These are phyloP conservation scores for Colletotrichum sp. DNA, from an alignment of 2,329 filamentous ascomycete species.

Conservation along the genomic window DNA sequence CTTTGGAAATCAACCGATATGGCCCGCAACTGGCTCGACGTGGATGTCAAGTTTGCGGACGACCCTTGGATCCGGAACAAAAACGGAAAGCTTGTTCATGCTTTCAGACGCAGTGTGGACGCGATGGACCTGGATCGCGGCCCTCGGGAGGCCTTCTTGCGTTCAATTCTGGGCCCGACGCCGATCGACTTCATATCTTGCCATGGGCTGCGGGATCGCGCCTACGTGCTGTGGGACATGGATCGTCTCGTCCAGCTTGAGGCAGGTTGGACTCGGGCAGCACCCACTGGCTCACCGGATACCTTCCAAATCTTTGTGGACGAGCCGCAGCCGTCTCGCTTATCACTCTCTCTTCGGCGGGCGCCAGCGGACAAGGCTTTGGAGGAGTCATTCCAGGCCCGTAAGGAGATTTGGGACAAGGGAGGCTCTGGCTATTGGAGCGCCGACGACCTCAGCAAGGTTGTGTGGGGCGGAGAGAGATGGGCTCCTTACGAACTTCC, in stretches of 20 bases:
- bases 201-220: no score
- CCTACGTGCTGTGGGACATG: background rate
- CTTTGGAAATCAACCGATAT: fast-evolving
- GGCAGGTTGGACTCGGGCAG: background rate
- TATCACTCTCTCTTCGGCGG: no score
- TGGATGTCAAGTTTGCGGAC: no score
- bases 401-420: background rate
- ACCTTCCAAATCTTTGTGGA: background rate
- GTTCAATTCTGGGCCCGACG: background rate
- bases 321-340: no score
- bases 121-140: fast-evolving
- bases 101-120: no score
- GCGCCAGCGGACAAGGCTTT: background rate
- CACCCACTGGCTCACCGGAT: fast-evolving
- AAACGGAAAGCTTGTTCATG: no score
- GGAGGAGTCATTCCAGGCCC: background rate
- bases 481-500: background rate
- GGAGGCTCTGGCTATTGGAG: background rate
- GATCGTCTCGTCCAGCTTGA: background rate
- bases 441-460: background rate
- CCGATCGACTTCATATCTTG: no score
- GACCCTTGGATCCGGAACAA: fast-evolving
- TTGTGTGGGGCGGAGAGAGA: background rate
- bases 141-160: fast-evolving
- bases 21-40: fast-evolving